Evolutionary conservation across 2,329 filamentous ascomycete species (phyloP), one percentile per base, ranked within the genome.

Genomic region (Pseudogymnoascus sp.): DNA sequence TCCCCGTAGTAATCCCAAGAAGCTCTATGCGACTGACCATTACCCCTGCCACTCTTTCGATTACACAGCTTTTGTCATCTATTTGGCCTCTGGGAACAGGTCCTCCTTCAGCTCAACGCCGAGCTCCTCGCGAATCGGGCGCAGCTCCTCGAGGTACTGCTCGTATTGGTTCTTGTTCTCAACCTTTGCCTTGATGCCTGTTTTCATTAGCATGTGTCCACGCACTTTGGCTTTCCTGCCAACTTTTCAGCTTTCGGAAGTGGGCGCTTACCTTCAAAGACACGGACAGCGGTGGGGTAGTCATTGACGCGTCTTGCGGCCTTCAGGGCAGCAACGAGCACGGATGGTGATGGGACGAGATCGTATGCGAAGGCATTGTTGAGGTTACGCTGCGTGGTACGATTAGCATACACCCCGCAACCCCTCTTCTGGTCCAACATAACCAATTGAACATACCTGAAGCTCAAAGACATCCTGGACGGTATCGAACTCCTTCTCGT

Each of bases 351-450:
- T 75, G 96, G 95, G 70, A 99, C 95, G 74, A 99, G 89, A 88
- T 99, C 95, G 88, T 99, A 99, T 76, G 95, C 95, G 81, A 99
- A 99, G 77, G 92, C 93, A 83, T 99, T 99, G 89, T 99, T 99
- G 75, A 96, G 84, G 83, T 96, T 96, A 79, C 92, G 90, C 85
- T 92, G 75, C 41, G 68, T 68, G 63, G 61, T 66, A 71, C 62
- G 63, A 70, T 69, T 62, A 66, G 70, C 41, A 38, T 43, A 53
- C 60, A 43, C 37, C 28, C 28, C 41, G 31, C 28, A 62, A 28
- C 28, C 61, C 31, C 31, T 60, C 24, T 40, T 60, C 28, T 33
- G 16, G 26, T 37, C 62, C 50, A 28, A 64, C 26, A 26, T 6
- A 56, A 38, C 56, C 33, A 50, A 28, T 60, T 60, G 22, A 64